These are phyloP conservation scores for Galerina marginata DNA, from an alignment of 768 basidiomycete genomes.

Conservation along the genomic window DNA sequence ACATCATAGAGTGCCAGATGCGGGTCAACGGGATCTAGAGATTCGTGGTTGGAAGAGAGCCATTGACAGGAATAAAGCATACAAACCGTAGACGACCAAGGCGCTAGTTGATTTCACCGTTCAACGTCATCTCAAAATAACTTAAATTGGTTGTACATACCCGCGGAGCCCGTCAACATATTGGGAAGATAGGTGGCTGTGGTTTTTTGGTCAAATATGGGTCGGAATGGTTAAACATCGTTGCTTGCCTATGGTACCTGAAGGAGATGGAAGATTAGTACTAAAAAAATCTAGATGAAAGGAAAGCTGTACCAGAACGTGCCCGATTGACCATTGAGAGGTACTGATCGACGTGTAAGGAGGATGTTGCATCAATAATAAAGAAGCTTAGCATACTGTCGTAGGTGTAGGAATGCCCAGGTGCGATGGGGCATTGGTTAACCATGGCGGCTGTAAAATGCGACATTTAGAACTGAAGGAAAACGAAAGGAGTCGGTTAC, in stretches of 20 bases:
- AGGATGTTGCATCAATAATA: not conserved
- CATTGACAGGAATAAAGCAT: not conserved
- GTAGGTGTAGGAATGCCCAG: constrained; percentile 33
- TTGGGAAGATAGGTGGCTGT: constrained; percentile 27
- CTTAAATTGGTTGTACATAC: not conserved
- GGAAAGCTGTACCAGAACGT: constrained; percentile 35
- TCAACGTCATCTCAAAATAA: not conserved
- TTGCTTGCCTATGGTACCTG: constrained; percentile 20
- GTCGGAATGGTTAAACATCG: not conserved
- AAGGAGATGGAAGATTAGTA: not conserved
- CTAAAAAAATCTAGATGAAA: not conserved
- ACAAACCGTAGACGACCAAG: constrained; percentile 32
- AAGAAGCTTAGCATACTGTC: constrained; percentile 10
- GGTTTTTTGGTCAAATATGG: not conserved
- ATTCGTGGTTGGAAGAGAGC: not conserved
- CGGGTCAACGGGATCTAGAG: constrained; percentile 23
- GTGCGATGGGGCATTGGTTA: constrained; percentile 36
- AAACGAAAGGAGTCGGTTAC: not conserved
- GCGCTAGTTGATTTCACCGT: constrained; percentile 26
- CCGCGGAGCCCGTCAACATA: constrained; percentile 28
- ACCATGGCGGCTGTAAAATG: constrained; percentile 28
- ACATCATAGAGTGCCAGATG: constrained; percentile 24
- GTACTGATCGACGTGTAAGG: constrained; percentile 9
- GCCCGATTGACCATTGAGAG: constrained; percentile 31
- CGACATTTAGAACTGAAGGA: not conserved